phyloP scores from a whole-genome alignment of 106 monocot species.

The Narthecium ossifragum region DNA sequence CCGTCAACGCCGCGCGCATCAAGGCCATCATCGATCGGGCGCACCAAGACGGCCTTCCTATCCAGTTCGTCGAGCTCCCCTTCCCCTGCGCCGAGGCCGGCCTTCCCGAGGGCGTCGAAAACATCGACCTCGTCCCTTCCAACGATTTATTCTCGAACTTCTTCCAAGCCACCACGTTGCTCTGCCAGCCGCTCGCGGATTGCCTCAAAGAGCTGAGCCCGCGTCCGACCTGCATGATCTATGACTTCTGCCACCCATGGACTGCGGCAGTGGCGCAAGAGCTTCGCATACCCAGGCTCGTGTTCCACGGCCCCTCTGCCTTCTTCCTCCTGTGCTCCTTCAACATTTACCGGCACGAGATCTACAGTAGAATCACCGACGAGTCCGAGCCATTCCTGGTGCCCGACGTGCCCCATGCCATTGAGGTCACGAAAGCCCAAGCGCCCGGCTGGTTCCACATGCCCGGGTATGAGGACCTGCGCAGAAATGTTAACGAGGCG shows the following conservation, averaged over 20 bases:
- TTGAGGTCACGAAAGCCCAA: conserved; percentile 29
- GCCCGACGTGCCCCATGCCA: conserved; percentile 33
- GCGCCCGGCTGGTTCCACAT: neutral
- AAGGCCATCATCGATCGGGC: conserved; percentile 15
- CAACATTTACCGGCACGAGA: conserved; percentile 2
- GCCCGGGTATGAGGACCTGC: conserved; percentile 2
- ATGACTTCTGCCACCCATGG: conserved; percentile 36
- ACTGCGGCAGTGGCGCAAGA: conserved; percentile 12
- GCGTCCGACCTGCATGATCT: conserved; percentile 32
- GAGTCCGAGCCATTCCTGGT: conserved; percentile 20
- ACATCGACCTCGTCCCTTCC: conserved; percentile 15
- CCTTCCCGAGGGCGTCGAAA: conserved; percentile 44
- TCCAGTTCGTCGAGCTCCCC: conserved; percentile 26
- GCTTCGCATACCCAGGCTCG: conserved; percentile 30
- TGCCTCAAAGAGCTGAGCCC: conserved; percentile 3
- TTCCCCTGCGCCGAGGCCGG: conserved; percentile 40
- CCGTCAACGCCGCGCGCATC: conserved; percentile 29
- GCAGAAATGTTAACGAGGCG: neutral
- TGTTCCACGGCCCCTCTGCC: conserved; percentile 30
- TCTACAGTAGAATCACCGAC: conserved; percentile 9
- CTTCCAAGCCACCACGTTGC: conserved; percentile 13
- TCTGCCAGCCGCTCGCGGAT: conserved; percentile 18
- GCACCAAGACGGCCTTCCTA: conserved; percentile 3
- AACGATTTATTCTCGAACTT: neutral
- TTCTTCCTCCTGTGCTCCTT: conserved; percentile 21